Evolutionary conservation across 208 protist species (phyloP), one percentile per base, ranked within the genome.

Genomic region (Trypanosoma lewisi): DNA sequence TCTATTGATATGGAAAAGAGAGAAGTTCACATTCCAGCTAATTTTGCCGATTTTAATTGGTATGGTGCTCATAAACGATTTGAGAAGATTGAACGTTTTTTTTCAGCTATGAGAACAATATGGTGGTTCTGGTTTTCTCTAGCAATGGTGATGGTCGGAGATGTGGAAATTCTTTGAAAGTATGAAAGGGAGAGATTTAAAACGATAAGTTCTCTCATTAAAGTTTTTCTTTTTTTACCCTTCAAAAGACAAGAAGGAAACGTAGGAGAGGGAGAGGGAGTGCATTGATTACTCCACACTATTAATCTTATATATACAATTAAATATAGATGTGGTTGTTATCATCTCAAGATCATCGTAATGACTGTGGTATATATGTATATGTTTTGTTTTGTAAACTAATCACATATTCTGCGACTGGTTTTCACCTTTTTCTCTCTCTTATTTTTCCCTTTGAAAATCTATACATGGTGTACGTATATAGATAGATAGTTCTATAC

Each of bases 41-140:
- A 97, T 73, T 95, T 97, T 78, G 62, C 67, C 0, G 81, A 94
- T 7, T 94, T 84, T 66, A 95, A 89, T 47, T 97, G 89, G 84
- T 55, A 85, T 36, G 73, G 45, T 21, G 83, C 81, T 7, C 89
- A 96, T 68, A 25, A 39, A 34, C 68, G 70, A 6, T 91, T 91
- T 61, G 81, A 84, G 47, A 42, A 44, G n/a, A 16, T 91, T 44
- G 89, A 96, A 63, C 65, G 17, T 11, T 25, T 92, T 50, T 49
- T 82, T 34, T 62, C 85, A 19, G 63, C 37, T 33, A 87, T 83
- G 57, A 78, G 87, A 27, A 61, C 75, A 30, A 83, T 93, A 33
- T 92, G 87, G 87, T 93, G 87, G 89, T 62, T 92, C 12, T 96
- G 89, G 89, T 93, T 96, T 63, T 77, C 55, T 31, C 14, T 92